Percentiles rank a stretch among this genome's conserved stretches.
These are phyloP conservation scores for Cinnamomum chago DNA, from an alignment of 164 flowering plant genomes.

Conservation along the genomic window DNA sequence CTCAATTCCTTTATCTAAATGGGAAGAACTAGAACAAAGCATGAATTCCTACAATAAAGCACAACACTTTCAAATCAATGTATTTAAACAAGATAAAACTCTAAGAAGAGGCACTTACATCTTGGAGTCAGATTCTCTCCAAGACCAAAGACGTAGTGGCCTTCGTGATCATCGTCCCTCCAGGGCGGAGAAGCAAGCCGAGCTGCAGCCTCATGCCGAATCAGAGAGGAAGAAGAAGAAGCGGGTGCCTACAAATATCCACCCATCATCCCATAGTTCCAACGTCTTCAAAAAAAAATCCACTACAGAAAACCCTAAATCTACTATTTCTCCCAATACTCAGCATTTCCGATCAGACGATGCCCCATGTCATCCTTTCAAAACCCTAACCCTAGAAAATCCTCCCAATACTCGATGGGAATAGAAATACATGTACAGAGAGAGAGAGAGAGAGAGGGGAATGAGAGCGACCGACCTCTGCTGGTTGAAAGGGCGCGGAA, in stretches of 20 bases:
- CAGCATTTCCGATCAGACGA: not conserved
- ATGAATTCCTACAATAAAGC: not conserved
- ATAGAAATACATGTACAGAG: not conserved
- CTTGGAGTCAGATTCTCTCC: slow-evolving; percentile 87
- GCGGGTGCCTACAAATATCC: slow-evolving; percentile 33
- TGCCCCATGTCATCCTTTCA: not conserved
- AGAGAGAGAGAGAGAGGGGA: not conserved
- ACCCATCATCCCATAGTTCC: slow-evolving; percentile 18
- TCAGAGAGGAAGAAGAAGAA: slow-evolving; percentile 16
- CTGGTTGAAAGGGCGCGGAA: slow-evolving; percentile 34
- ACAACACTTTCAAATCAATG: not conserved
- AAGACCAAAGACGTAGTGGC: slow-evolving; percentile 65
- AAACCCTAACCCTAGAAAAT: slow-evolving; percentile 24
- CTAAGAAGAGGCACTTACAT: slow-evolving; percentile 41
- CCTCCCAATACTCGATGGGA: too few relatives aligned
- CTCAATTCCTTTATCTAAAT: not conserved
- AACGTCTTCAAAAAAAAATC: slow-evolving; percentile 15
- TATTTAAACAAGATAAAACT: too few relatives aligned
- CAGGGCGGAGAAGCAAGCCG: slow-evolving; percentile 57
- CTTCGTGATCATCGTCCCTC: slow-evolving; percentile 80
- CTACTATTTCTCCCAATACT: not conserved
- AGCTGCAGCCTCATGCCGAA: slow-evolving; percentile 10
- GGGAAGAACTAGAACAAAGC: not conserved
- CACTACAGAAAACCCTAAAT: slow-evolving; percentile 19
- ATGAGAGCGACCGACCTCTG: slow-evolving; percentile 35